Conservation (phyloP, 139 green algal species). For the Tetratostichococcus sp. region DNA sequence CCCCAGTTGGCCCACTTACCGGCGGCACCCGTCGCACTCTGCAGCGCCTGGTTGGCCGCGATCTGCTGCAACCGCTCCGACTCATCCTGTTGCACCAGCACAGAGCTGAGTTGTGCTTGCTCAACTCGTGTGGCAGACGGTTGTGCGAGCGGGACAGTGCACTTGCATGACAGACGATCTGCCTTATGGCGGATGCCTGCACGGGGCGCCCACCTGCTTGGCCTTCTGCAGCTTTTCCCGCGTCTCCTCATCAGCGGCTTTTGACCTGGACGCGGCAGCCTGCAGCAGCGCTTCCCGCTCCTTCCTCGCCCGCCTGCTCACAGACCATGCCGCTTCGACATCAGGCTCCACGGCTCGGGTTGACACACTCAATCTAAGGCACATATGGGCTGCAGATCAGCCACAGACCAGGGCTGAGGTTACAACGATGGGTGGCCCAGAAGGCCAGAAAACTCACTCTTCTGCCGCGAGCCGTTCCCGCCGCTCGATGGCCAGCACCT, state of each 20-base stretch:
- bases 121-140: no score
- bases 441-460: neutral
- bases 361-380: no score
- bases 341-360: no score
- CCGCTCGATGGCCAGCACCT: neutral
- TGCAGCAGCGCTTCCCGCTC: neutral
- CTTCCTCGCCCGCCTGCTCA: neutral
- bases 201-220: neutral
- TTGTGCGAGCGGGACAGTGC: no score
- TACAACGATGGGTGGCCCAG: no score
- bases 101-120: no score
- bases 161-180: no score
- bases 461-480: neutral
- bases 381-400: no score
- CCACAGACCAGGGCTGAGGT: no score
- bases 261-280: neutral
- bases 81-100: neutral
- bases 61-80: constrained; percentile 1
- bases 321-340: no score
- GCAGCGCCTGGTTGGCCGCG: neutral
- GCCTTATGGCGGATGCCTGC: no score
- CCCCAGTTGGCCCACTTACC: neutral
- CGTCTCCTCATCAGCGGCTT: neutral
- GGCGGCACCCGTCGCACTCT: neutral
- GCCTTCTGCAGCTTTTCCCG: neutral